Percentiles rank a stretch among this genome's conserved stretches.
Conservation (phyloP, 371 early-diverging fungal genomes). For the Blakeslea trispora region DNA sequence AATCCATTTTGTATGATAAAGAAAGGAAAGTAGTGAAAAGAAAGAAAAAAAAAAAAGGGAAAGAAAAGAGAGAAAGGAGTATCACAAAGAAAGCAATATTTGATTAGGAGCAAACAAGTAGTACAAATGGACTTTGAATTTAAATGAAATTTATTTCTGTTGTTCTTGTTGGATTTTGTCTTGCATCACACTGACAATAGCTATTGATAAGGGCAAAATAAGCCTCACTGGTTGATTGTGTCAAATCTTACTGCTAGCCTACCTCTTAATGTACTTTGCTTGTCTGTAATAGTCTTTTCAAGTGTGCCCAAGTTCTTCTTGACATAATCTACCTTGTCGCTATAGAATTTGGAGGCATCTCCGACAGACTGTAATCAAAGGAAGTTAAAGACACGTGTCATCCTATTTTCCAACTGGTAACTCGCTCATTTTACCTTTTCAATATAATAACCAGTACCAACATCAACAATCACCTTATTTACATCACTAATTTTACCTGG, state of each 20-base stretch:
- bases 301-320: slow-evolving; percentile 73
- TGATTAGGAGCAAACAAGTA: not conserved
- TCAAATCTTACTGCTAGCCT: no score
- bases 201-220: slow-evolving; percentile 16
- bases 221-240: no score
- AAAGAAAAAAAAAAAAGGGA: slow-evolving; percentile 11
- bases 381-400: not conserved
- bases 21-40: slow-evolving; percentile 3
- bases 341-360: slow-evolving; percentile 79
- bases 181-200: slow-evolving; percentile 56
- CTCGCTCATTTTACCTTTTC: slow-evolving; percentile 70
- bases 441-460: slow-evolving; percentile 95
- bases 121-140: not conserved
- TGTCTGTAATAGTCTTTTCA: slow-evolving; percentile 73
- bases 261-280: slow-evolving; percentile 78
- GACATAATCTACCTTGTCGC: slow-evolving; percentile 73
- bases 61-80: not conserved
- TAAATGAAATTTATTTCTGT: slow-evolving; percentile 27
- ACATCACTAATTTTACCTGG: slow-evolving; percentile 83
- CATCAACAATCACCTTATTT: slow-evolving; percentile 90
- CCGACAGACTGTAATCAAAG: slow-evolving; percentile 56
- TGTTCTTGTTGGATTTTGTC: slow-evolving; percentile 51
- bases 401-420: not conserved
- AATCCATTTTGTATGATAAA: slow-evolving; percentile 25
- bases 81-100: not conserved